phyloP scores from a whole-genome alignment of 116 monocot species.

The Zostera marina region DNA sequence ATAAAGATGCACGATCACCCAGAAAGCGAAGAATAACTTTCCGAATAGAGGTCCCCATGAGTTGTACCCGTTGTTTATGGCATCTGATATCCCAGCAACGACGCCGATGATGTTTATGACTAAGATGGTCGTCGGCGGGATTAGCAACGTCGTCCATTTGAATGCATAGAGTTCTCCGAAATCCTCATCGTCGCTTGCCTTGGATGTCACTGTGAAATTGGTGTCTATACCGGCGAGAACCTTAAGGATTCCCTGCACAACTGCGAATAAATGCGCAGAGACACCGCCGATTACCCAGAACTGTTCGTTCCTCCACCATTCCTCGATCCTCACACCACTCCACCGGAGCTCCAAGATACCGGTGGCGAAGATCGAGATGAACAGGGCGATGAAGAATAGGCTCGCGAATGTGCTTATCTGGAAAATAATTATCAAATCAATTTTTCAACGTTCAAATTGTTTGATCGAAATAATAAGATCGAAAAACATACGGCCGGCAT shows the following conservation, averaged over 20 bases:
- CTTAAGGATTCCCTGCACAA: slow-evolving; percentile 83
- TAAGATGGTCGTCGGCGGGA: slow-evolving; percentile 75
- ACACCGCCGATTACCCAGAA: slow-evolving; percentile 99
- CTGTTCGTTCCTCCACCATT: slow-evolving; percentile 99
- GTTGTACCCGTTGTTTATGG: slow-evolving; percentile 78
- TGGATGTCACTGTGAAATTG: slow-evolving; percentile 93
- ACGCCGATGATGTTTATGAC: slow-evolving; percentile 90
- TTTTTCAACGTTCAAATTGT: no score
- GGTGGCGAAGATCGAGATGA: slow-evolving; percentile 88
- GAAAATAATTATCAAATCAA: not conserved
- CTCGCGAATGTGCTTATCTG: slow-evolving; percentile 96
- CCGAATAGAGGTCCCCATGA: slow-evolving; percentile 93
- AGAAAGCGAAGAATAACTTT: slow-evolving; percentile 84
- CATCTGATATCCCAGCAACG: slow-evolving; percentile 81
- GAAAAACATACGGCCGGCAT: slow-evolving; percentile 81
- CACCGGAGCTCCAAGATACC: slow-evolving; percentile 86
- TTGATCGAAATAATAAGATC: no score
- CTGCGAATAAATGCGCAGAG: slow-evolving; percentile 85
- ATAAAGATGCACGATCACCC: slow-evolving; percentile 93
- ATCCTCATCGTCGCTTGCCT: slow-evolving; percentile 47
- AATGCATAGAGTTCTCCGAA: slow-evolving; percentile 79
- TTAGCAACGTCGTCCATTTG: slow-evolving; percentile 92
- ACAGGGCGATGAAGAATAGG: slow-evolving; percentile 84
- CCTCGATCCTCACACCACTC: slow-evolving; percentile 95
- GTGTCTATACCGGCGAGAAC: slow-evolving; percentile 87